Base-by-base conservation (phyloP, 768 basidiomycete species). In the Tubosaeta sp. region DNA sequence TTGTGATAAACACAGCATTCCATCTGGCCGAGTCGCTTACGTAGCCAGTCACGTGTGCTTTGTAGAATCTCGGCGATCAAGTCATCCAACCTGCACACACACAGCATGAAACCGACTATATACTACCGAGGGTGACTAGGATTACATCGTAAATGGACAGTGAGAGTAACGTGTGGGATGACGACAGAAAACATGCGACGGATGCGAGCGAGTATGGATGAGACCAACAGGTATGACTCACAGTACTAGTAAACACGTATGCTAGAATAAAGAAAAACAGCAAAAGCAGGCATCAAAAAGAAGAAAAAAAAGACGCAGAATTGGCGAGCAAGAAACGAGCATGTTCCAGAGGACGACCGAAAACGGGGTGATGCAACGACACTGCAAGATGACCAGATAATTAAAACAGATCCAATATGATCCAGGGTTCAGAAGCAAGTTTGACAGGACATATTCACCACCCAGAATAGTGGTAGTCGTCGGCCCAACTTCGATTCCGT, bases 401-500 rank as follows among this genome's bases (percentile, higher is more conserved):
- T 56, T 59, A 63, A 43, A 54, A 41, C 13, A 41, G 40, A 55
- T 56, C 53, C 58, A 36, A 50, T 51, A 53, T 53, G 58, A 41
- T 44, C 25, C 9, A 12, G 27, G 49, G 51, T 49, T 46, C 52
- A 52, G 22, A 49, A 16, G 27, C 4, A 51, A 25, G 38, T 29
- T 16, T 35, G 44, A 41, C 39, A 48, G 30, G 25, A 29, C 25
- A 18, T 58, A n/a, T 65, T 59, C 64, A 87, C 85, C 86, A 87
- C 36, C 85, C 86, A 16, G 76, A 63, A 53, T 69, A 72, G 65
- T 87, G 86, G 63, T 77, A 87, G 54, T 86, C 82, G 52, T 84
- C 77, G 19, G 81, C 79, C 82, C 80, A 86, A 61, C 82, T 87
- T 46, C 78, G 75, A 63, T 84, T 86, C 56, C 83, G 70, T 46